These are phyloP conservation scores for Chytriomyces hyalinus DNA, from an alignment of 192 early-diverging fungal species.

Conservation along the genomic window DNA sequence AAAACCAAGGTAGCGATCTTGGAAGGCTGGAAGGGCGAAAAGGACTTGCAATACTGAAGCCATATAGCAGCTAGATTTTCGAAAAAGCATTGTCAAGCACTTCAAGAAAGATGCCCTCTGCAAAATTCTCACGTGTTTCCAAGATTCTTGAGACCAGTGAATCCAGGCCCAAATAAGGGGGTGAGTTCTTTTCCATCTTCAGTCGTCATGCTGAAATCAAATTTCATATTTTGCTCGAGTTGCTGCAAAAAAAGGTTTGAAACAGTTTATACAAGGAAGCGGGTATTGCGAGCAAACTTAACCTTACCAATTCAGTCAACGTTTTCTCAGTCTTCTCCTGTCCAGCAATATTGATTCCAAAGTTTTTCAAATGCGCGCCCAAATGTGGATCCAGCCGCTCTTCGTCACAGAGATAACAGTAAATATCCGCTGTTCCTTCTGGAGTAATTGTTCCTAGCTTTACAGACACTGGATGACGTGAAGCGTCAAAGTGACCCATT, in stretches of 20 bases:
- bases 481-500: constrained; percentile 78
- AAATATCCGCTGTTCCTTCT: constrained; percentile 91
- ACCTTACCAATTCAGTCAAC: constrained; percentile 81
- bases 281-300: too few relatives aligned
- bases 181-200: constrained; percentile 87
- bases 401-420: constrained; percentile 86
- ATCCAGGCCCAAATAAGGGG: constrained; percentile 86
- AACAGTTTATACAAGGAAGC: too few relatives aligned
- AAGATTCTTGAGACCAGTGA: constrained; percentile 91
- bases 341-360: constrained; percentile 84
- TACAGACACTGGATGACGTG: constrained; percentile 80
- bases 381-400: constrained; percentile 80
- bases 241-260: constrained; percentile 56
- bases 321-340: constrained; percentile 93
- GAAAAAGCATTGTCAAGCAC: background rate
- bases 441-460: constrained; percentile 98
- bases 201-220: constrained; percentile 97
- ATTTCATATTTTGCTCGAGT: constrained; percentile 94
- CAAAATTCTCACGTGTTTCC: constrained; percentile 76
- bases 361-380: constrained; percentile 75
- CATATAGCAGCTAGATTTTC: constrained; percentile 86
- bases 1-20: constrained; percentile 57
- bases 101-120: background rate
- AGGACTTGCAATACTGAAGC: constrained; percentile 91
- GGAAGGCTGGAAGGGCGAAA: constrained; percentile 74